Evolutionary conservation across 2,329 filamentous ascomycete genomes (phyloP).

Genomic region (Arthrobotrys iridis): DNA sequence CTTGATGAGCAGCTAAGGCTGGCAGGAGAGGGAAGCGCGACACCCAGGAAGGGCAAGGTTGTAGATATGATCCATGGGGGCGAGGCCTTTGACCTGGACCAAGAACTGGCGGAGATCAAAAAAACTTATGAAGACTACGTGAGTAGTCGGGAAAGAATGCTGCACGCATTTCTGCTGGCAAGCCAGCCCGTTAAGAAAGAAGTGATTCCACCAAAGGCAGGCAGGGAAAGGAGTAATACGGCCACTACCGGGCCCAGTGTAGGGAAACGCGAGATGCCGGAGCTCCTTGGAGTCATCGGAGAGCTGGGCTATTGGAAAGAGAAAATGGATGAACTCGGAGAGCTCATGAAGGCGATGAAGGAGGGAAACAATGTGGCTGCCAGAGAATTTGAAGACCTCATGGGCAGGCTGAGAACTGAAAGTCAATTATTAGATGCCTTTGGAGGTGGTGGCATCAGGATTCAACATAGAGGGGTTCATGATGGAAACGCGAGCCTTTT

Average conservation of each 20-base stretch:
- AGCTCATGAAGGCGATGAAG: slow-evolving; percentile 44
- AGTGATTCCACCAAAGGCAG: slow-evolving; percentile 31
- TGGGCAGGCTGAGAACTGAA: slow-evolving; percentile 44
- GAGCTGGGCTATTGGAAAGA: slow-evolving; percentile 44
- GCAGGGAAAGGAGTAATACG: slow-evolving; percentile 20
- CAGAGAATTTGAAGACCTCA: slow-evolving; percentile 29
- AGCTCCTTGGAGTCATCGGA: slow-evolving; percentile 26
- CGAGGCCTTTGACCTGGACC: slow-evolving; percentile 27
- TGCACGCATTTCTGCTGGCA: slow-evolving; percentile 46
- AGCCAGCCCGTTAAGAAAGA: slow-evolving; percentile 39
- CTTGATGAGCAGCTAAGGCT: slow-evolving; percentile 47
- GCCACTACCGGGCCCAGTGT: background rate
- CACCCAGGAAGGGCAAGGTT: slow-evolving; percentile 34
- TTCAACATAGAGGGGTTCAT: background rate
- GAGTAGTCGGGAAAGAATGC: slow-evolving; percentile 36
- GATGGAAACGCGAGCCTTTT: slow-evolving; percentile 25
- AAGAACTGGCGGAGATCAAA: slow-evolving; percentile 34
- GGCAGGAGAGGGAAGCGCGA: slow-evolving; percentile 44
- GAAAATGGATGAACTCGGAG: slow-evolving; percentile 37
- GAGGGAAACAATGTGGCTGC: slow-evolving; percentile 32
- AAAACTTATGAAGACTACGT: slow-evolving; percentile 37
- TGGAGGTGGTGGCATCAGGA: slow-evolving; percentile 25
- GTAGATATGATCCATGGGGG: background rate
- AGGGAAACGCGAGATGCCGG: slow-evolving; percentile 24
- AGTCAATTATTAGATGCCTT: slow-evolving; percentile 45